Evolutionary conservation across 805 yeast genomes (phyloP), one percentile per base, ranked within the genome.

Genomic region (Metschnikowia similis): DNA sequence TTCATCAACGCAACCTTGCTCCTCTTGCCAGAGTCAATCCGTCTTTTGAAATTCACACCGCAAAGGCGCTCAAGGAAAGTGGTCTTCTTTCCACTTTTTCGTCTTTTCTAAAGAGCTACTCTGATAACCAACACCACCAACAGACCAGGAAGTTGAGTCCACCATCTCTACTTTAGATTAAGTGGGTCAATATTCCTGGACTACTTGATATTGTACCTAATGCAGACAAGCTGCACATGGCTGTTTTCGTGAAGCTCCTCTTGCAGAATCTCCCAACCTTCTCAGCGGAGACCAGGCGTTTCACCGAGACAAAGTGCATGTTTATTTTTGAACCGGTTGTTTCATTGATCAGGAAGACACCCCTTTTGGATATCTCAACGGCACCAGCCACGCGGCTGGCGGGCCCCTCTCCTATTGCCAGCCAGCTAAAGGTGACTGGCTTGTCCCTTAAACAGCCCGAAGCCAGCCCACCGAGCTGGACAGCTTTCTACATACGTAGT

Each of bases 71-170:
- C 35, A 87, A 83, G 58, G 96, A 84, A 32, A 75, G 76, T 9
- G 89, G 98, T 2, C 63, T 94, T n/a, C 80, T 94, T 48, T 87
- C 96, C 0, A 87, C 98, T 0, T 84, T 94, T 59, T 90, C 97
- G 1, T 89, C 96, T 0, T 92, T 90, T 61, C 78, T 94, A 66
- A 88, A 94, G 55, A 94, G 97, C 16, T 80, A 84, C 50, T 75
- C 85, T 1, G 97, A 90, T 60, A 89, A 48, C 83, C 87, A 3
- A 84, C 86, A 0, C 98, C 92, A 65, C 99, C 99, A 10, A 81
- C 95, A 1, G 95, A 88, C 50, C 96, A 89, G 61, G 97, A 92
- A 58, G 85, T 94, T 45, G 96, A 90, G 55, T 80, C 88, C 6
- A 88, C 98, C 0, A 66, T 86, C 11, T 84, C 89, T 5, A 87